These are phyloP conservation scores for Fraxinus sp. DNA, from an alignment of 305 asterid genomes.

Conservation along the genomic window DNA sequence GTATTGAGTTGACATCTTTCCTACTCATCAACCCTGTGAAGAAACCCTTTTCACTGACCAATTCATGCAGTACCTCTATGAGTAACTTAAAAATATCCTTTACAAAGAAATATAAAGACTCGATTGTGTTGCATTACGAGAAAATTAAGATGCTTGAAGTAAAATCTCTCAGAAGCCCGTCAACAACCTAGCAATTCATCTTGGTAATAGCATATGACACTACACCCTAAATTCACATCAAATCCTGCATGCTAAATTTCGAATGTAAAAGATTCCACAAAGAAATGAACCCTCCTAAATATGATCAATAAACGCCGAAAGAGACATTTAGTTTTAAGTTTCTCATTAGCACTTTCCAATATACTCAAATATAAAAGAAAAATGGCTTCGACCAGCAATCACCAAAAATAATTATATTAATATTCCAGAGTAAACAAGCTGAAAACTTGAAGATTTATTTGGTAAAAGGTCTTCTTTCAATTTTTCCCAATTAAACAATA, in stretches of 20 bases:
- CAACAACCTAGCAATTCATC: background rate
- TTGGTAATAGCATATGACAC: background rate
- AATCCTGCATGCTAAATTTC: background rate
- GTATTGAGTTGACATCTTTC: conserved; percentile 71
- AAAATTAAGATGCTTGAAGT: background rate
- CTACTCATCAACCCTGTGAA: background rate
- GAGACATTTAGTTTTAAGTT: background rate
- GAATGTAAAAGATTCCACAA: background rate
- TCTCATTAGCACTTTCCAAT: background rate
- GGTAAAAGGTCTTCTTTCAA: background rate
- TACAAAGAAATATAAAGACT: background rate
- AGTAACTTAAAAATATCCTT: background rate
- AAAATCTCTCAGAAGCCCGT: background rate
- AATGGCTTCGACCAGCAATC: background rate
- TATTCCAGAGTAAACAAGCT: background rate
- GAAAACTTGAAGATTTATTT: background rate
- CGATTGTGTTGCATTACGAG: background rate
- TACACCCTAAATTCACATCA: background rate
- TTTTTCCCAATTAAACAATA: background rate
- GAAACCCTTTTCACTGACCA: background rate
- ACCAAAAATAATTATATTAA: background rate
- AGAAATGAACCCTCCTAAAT: background rate
- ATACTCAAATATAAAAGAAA: background rate
- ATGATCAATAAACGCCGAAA: background rate
- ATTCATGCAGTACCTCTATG: background rate